phyloP scores from a whole-genome alignment of 805 yeast species.

The Candida cerambycidarum region DNA sequence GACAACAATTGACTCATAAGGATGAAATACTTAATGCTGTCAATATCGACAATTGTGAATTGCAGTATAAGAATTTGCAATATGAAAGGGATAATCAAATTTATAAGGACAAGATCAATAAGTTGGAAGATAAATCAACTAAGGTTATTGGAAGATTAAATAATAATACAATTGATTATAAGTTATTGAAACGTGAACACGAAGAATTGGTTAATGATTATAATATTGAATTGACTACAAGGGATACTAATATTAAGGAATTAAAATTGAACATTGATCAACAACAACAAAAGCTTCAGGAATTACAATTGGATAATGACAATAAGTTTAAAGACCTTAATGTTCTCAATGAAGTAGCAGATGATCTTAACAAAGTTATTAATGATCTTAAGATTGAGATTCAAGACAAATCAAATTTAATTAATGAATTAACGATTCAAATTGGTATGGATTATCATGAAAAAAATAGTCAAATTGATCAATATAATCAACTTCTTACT shows the following conservation, averaged over 20 bases:
- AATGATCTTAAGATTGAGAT: conserved; percentile 1
- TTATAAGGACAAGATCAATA: not conserved
- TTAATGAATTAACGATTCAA: not conserved
- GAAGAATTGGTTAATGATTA: not conserved
- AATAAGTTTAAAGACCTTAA: too few relatives aligned
- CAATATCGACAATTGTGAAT: conserved; percentile 1
- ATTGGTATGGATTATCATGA: not conserved
- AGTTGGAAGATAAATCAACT: not conserved
- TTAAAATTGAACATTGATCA: not conserved
- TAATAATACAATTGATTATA: not conserved
- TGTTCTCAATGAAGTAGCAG: not conserved
- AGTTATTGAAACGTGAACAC: not conserved
- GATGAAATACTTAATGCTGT: conserved; percentile 1
- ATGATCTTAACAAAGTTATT: not conserved
- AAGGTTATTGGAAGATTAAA: not conserved
- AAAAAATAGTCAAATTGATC: not conserved
- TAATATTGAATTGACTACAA: not conserved
- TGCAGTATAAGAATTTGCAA: conserved; percentile 1
- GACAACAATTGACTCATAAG: not conserved
- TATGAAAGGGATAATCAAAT: not conserved
- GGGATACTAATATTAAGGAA: not conserved
- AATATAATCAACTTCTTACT: not conserved
- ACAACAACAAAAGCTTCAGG: not conserved
- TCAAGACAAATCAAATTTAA: not conserved
- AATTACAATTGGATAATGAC: not conserved